A percentile compares a stretch with the other conserved stretches of the same genome.
phyloP scores from a whole-genome alignment of 495 filamentous ascomycete genomes.

The Hyphodiscus hymeniophilus region DNA sequence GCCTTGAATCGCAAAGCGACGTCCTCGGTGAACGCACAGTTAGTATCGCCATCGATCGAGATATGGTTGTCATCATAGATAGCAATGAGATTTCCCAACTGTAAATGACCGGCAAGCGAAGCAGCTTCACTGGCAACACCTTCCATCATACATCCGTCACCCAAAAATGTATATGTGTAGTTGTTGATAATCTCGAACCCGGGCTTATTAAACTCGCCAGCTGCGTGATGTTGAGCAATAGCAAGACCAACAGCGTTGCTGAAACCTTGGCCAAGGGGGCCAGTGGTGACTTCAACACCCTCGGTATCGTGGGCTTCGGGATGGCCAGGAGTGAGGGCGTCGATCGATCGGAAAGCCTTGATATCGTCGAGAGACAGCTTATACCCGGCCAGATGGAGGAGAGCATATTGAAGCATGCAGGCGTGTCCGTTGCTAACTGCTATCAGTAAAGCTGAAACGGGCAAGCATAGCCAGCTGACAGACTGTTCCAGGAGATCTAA shows the following conservation, averaged over 20 bases:
- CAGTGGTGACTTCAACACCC: constrained; percentile 96
- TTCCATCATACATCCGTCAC: constrained; percentile 98
- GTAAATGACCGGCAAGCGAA: constrained; percentile 88
- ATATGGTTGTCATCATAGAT: constrained; percentile 99
- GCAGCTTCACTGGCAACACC: constrained; percentile 91
- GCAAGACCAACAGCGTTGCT: constrained; percentile 93
- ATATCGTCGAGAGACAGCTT: constrained; percentile 77
- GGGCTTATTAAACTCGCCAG: constrained; percentile 92
- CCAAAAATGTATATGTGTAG: constrained; percentile 94
- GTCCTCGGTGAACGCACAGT: constrained; percentile 94
- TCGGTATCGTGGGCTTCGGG: constrained; percentile 95
- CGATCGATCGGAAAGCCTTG: constrained; percentile 78
- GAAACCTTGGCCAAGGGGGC: constrained; percentile 93
- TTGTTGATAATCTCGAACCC: constrained; percentile 88
- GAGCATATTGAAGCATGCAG: constrained; percentile 98
- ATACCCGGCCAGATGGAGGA: constrained; percentile 96
- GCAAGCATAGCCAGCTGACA: too few relatives aligned
- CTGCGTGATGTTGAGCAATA: constrained; percentile 87
- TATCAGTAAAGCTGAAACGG: constrained; percentile 2
- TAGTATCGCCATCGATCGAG: constrained; percentile 88
- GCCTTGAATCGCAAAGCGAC: constrained; percentile 91
- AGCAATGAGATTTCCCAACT: constrained; percentile 93
- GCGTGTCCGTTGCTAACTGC: constrained; percentile 82
- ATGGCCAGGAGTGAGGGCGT: constrained; percentile 94
- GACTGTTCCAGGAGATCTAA: too few relatives aligned